These are phyloP conservation scores for Avena insularis DNA, from an alignment of 176 grass and related monocot genomes.

Conservation along the genomic window DNA sequence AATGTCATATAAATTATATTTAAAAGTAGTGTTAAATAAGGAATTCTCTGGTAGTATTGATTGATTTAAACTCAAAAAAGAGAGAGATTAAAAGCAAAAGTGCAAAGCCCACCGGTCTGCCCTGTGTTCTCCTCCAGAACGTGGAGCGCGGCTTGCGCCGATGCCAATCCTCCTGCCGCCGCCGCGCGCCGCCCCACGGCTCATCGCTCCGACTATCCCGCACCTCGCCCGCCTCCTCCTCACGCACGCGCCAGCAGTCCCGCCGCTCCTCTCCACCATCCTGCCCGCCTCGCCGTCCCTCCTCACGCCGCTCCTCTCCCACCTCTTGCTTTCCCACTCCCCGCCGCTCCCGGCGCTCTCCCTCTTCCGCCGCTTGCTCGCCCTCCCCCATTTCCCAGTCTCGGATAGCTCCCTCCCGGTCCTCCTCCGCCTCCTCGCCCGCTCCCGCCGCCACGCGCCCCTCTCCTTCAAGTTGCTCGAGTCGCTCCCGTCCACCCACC, in stretches of 20 bases:
- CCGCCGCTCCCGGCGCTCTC: conserved; percentile 58
- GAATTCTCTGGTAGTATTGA: too few relatives aligned
- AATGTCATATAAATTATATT: too few relatives aligned
- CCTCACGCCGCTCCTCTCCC: conserved; percentile 53
- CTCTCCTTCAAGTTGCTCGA: conserved; percentile 60
- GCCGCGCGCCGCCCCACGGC: conserved; percentile 23
- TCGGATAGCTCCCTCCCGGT: conserved; percentile 41
- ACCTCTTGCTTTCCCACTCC: conserved; percentile 61
- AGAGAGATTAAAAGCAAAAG: too few relatives aligned
- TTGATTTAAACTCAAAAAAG: too few relatives aligned
- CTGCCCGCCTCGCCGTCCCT: conserved; percentile 49
- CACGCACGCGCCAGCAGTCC: conserved; percentile 36
- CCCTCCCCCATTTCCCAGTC: conserved; percentile 31
- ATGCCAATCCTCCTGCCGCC: conserved; percentile 42
- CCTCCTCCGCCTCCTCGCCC: conserved; percentile 48
- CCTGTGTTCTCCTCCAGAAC: too few relatives aligned
- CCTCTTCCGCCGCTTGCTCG: conserved; percentile 57
- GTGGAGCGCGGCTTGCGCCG: too few relatives aligned
- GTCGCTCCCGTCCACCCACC: conserved; percentile 55
- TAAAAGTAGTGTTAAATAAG: too few relatives aligned
- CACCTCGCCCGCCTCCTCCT: conserved; percentile 57
- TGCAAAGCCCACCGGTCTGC: too few relatives aligned
- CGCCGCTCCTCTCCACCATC: conserved; percentile 38
- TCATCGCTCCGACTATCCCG: conserved; percentile 36
- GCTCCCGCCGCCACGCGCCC: conserved; percentile 55